Base-by-base conservation (phyloP, 2,329 filamentous ascomycete genomes). In the Colletotrichum sojae region DNA sequence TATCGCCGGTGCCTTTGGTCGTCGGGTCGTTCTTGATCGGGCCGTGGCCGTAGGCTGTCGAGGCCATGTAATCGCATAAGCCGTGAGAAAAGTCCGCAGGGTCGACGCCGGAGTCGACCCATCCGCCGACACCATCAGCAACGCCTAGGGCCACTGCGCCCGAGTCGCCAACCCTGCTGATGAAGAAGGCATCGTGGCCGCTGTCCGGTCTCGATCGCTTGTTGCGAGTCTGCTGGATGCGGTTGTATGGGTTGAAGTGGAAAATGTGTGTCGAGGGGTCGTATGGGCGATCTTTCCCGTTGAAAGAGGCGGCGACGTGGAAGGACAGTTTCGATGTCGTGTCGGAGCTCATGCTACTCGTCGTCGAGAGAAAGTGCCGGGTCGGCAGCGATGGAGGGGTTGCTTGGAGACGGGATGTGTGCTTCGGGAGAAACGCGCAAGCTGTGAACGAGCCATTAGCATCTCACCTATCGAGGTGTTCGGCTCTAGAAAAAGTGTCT, bases 101-200 rank as follows among this genome's bases (percentile, higher is more conserved):
- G 76, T 99, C 95, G 60, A 99, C 91, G 52, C 94, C 94, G 46
- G 92, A 95, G 74, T 97, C 93, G 71, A 92, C 90, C 95, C 96
- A 99, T 43, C 96, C 96, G 55, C 96, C 96, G 0, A 99, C 96
- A 12, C 96, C 96, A 78, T 99, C 96, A 61, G 95, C 94, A 25
- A 99, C 89, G 18, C 94, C 96, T 73, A 99, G 91, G 0, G 95
- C 94, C 12, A 97, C 88, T 48, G 90, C 86, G 45, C 90, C 86
- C 1, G 87, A 88, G 71, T 90, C 88, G 59, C 92, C 93, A n/a
- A 98, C 84, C 25, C 91, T 89, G 76, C 92, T 89, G 74, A 96
- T 92, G 81, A 99, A 99, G 83, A 98, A 98, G 67, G 96, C 94
- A 86, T 99, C 96, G 81, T 99, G 95, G 16, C 96, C 96, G 58